Percentiles rank a stretch among this genome's conserved stretches.
phyloP scores from a whole-genome alignment of 441 rosid genomes.

The Raphanus hybrid region DNA sequence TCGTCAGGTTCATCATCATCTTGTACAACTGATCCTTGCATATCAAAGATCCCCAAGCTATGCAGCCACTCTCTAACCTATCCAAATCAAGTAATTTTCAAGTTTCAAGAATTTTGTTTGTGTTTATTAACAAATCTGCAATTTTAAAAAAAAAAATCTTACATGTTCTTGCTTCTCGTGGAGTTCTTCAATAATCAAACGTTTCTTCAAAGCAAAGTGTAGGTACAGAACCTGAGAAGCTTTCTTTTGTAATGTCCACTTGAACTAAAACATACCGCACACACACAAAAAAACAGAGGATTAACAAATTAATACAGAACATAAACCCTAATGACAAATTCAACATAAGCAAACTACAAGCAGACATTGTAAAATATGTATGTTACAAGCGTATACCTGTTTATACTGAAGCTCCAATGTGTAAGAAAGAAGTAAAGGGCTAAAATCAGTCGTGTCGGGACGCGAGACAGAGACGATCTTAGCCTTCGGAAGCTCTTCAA shows the following conservation, averaged over 20 bases:
- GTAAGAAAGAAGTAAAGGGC: slow-evolving; percentile 74
- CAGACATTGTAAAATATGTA: slow-evolving; percentile 7
- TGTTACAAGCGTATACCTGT: slow-evolving; percentile 54
- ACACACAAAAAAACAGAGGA: slow-evolving; percentile 36
- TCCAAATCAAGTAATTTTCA: neutral
- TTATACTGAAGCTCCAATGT: slow-evolving; percentile 71
- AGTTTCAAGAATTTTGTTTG: neutral
- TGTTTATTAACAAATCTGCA: slow-evolving; percentile 21
- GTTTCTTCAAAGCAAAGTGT: slow-evolving; percentile 73
- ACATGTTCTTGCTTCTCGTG: slow-evolving; percentile 83
- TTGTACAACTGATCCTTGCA: slow-evolving; percentile 53
- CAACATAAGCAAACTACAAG: neutral
- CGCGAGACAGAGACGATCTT: slow-evolving; percentile 59
- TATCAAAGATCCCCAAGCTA: slow-evolving; percentile 71
- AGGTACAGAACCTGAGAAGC: slow-evolving; percentile 73
- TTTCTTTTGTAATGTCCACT: slow-evolving; percentile 69
- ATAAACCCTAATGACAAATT: neutral
- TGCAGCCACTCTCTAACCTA: slow-evolving; percentile 83
- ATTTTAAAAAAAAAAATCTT: neutral
- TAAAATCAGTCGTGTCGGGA: slow-evolving; percentile 68
- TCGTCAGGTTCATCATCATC: slow-evolving; percentile 82
- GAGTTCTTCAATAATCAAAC: slow-evolving; percentile 65
- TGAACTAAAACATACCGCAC: slow-evolving; percentile 48
- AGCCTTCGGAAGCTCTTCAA: slow-evolving; percentile 65
- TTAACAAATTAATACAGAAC: slow-evolving; percentile 3